Conservation (phyloP, 73 alveolate genomes). For the Paramecium sexaurelia region DNA sequence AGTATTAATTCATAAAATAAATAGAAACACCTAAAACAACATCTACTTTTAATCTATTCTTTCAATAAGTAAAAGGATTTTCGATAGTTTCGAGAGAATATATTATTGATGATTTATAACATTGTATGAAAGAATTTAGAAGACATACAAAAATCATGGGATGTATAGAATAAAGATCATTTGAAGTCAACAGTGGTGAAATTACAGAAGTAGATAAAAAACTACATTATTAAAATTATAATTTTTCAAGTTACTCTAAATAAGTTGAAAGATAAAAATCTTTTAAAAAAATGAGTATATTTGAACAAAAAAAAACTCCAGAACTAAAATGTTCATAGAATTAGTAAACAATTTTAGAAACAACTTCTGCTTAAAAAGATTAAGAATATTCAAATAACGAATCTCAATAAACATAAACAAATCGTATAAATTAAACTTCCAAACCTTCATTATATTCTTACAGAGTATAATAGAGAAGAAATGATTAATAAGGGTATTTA, state of each 20-base stretch:
- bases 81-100: constrained; percentile 2
- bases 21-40: not conserved
- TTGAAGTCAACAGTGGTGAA: constrained; percentile 33
- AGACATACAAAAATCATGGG: constrained; percentile 16
- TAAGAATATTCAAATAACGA: not conserved
- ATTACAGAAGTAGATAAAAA: constrained; percentile 19
- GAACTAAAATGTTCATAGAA: not conserved
- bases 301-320: constrained; percentile 24
- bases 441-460: not conserved
- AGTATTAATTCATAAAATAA: not conserved
- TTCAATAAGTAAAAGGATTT: not conserved
- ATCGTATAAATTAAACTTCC: not conserved
- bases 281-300: constrained; percentile 14
- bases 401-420: not conserved
- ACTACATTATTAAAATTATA: not conserved
- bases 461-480: not conserved
- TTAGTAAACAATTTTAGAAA: not conserved
- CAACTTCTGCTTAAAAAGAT: not conserved
- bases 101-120: not conserved
- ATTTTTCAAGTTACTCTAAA: not conserved
- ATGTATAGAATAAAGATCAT: constrained; percentile 1
- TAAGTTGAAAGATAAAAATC: constrained; percentile 33
- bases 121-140: not conserved
- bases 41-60: not conserved
- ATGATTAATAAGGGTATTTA: not conserved